phyloP scores from a whole-genome alignment of 768 basidiomycete genomes.

The Phaeolepiota aurea region DNA sequence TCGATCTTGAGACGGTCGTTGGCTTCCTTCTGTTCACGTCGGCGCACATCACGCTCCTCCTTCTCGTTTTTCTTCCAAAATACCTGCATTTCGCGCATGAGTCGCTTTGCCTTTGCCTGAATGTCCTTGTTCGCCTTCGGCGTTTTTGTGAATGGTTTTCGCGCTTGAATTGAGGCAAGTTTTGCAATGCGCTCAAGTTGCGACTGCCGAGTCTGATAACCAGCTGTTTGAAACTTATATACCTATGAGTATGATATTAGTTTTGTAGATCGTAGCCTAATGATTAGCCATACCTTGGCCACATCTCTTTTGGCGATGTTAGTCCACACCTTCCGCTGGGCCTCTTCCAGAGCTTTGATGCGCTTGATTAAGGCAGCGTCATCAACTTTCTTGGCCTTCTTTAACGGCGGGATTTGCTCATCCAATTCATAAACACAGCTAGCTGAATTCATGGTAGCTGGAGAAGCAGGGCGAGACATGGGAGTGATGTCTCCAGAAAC shows the following conservation, averaged over 20 bases:
- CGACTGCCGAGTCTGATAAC: conserved; percentile 55
- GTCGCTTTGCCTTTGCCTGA: conserved; percentile 76
- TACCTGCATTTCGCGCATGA: conserved; percentile 93
- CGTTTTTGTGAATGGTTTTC: conserved; percentile 65
- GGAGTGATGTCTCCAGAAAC: conserved; percentile 68
- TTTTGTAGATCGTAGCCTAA: neutral
- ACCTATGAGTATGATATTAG: conserved; percentile 42
- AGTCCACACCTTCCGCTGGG: conserved; percentile 85
- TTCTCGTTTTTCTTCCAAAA: conserved; percentile 99
- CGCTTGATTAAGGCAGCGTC: conserved; percentile 66
- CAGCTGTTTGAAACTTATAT: conserved; percentile 66
- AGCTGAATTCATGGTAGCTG: conserved; percentile 45
- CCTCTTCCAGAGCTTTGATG: conserved; percentile 70
- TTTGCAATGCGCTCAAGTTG: conserved; percentile 74
- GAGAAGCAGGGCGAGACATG: conserved; percentile 65
- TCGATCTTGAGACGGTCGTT: conserved; percentile 80
- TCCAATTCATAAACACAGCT: conserved; percentile 70
- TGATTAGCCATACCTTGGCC: conserved; percentile 49
- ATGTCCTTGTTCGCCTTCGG: conserved; percentile 75
- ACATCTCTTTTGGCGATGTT: conserved; percentile 82
- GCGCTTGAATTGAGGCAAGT: conserved; percentile 68
- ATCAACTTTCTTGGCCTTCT: conserved; percentile 71
- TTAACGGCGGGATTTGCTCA: conserved; percentile 61
- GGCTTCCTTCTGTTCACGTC: conserved; percentile 92
- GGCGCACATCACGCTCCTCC: conserved; percentile 87